Conservation (phyloP, 2,329 filamentous ascomycete species). For the Sphaerulina musiva region DNA sequence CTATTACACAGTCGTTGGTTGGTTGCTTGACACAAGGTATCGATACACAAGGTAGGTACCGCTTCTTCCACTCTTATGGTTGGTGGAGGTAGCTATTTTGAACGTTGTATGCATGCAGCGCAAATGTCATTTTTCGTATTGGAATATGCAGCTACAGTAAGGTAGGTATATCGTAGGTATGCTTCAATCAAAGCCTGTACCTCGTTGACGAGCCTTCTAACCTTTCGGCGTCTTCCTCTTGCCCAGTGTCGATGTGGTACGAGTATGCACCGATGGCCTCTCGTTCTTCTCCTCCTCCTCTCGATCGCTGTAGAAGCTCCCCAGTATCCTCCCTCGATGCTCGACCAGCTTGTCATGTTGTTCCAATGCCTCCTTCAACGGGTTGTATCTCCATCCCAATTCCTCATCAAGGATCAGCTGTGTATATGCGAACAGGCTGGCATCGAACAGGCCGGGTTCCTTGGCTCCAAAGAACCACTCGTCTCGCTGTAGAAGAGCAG, state of each 20-base stretch:
- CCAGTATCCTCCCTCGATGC: constrained; percentile 56
- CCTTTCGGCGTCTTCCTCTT: constrained; percentile 7
- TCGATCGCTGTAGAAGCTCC: background rate
- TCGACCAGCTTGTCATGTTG: constrained; percentile 56
- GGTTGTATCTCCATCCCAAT: constrained; percentile 58
- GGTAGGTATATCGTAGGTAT: too few species aligned
- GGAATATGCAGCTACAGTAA: too few species aligned
- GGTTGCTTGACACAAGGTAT: too few species aligned
- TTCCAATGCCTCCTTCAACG: constrained; percentile 52
- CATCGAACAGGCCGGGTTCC: constrained; percentile 72
- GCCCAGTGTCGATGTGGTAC: constrained; percentile 3
- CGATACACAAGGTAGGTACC: too few species aligned
- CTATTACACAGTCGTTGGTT: too few species aligned
- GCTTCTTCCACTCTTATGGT: too few species aligned
- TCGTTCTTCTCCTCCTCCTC: background rate
- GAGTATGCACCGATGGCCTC: background rate
- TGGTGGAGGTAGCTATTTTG: too few species aligned
- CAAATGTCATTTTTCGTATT: too few species aligned
- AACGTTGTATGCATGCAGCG: too few species aligned
- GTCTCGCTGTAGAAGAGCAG: constrained; percentile 51
- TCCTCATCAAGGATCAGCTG: constrained; percentile 64
- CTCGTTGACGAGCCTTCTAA: background rate
- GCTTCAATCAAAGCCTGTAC: too few species aligned
- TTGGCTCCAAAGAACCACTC: constrained; percentile 55
- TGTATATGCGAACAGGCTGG: constrained; percentile 82